These are phyloP conservation scores for Lathyrus tuberosus DNA, from an alignment of 306 rosid genomes.

Conservation along the genomic window DNA sequence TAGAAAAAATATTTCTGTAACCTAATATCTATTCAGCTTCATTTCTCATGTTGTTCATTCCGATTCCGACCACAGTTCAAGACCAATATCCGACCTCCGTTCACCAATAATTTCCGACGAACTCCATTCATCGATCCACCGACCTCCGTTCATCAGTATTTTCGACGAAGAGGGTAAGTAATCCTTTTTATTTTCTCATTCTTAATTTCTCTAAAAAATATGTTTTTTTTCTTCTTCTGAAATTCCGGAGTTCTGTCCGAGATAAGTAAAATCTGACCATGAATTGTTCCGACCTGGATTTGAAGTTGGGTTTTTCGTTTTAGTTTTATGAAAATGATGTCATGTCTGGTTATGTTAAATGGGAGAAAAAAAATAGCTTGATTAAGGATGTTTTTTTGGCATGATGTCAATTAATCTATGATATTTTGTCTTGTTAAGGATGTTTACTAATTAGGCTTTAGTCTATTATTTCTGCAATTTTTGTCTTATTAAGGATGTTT, in stretches of 20 bases:
- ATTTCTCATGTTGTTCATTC: no score
- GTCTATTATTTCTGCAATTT: background rate
- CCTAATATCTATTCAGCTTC: no score
- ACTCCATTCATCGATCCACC: no score
- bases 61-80: no score
- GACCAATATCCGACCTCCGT: no score
- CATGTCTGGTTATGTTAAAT: constrained; percentile 6
- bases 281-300: background rate
- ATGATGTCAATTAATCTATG: constrained; percentile 1
- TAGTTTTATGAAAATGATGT: constrained; percentile 19
- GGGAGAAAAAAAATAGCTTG: background rate
- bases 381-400: no score
- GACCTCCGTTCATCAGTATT: no score
- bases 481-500: background rate
- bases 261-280: background rate
- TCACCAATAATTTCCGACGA: no score
- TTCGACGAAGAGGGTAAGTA: no score
- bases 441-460: constrained; percentile 7
- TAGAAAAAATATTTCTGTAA: no score
- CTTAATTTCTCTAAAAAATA: constrained; percentile 10
- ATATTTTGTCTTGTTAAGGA: background rate
- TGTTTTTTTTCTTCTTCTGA: background rate
- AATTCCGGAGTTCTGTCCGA: background rate
- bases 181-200: background rate
- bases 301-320: background rate